Evolutionary conservation across 75 land plant genomes (phyloP).

Genomic region (Isoetes taiwanensis): DNA sequence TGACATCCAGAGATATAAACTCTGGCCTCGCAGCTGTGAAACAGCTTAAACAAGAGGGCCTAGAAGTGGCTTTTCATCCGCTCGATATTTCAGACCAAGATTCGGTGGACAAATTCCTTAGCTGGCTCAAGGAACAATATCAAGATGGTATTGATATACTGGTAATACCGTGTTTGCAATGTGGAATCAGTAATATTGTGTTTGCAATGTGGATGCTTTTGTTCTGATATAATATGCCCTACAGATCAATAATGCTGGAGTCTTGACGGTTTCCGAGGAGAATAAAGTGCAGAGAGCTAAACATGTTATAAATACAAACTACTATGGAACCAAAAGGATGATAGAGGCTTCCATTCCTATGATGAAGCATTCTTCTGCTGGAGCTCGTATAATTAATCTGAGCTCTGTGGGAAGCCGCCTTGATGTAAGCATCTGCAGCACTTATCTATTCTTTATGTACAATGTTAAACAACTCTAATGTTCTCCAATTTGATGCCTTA

Average conservation of each 20-base stretch:
- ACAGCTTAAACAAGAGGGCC: neutral
- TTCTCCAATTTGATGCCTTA: too few relatives aligned
- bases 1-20: neutral
- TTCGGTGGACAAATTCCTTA: neutral
- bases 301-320: neutral
- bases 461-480: too few relatives aligned
- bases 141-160: neutral
- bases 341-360: neutral
- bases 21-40: neutral
- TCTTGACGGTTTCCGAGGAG: neutral
- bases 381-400: slow-evolving; percentile 1
- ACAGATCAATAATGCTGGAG: slow-evolving; percentile 3
- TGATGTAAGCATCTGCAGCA: neutral
- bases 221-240: too few relatives aligned
- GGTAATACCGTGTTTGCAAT: too few relatives aligned
- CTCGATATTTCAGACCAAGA: neutral
- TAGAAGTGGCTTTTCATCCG: neutral
- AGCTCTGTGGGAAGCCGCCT: neutral
- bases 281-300: neutral
- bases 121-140: neutral
- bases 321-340: slow-evolving; percentile 1
- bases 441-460: too few relatives aligned
- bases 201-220: too few relatives aligned
- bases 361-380: neutral
- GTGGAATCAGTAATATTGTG: too few relatives aligned